Base-by-base conservation (phyloP, 2,329 filamentous ascomycete genomes). In the Xylariaceae sp. region DNA sequence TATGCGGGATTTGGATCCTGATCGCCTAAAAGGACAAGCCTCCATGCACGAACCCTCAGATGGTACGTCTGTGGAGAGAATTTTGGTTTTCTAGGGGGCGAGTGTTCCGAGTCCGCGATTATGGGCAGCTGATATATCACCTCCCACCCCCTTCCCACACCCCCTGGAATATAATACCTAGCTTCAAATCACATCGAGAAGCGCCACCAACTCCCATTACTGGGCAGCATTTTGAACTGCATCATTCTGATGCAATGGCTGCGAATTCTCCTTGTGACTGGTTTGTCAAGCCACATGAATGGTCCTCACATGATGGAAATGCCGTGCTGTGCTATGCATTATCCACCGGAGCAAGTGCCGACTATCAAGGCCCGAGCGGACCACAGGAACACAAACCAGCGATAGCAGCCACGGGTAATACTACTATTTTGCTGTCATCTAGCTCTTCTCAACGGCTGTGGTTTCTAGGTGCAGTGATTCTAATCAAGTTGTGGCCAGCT, bases 241-340 rank as follows among this genome's bases (percentile, higher is more conserved):
- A 37, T 37, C 32, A 16, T 37, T 16, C 32, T 12, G 32, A 37
- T 37, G 32, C 32, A 37, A 37, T 16, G 5, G 32, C 32, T 37
- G 12, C 14, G 5, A 10, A 3, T 12, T 37, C 14, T 37, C 32
- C 14, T 10, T 37, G 14, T 37, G 7, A 37, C 32, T 16, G 3
- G 32, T 10, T 37, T 37, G 14, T 16, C 32, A 18, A 40, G 23
- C 18, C 18, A 49, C 46, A 52, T 47, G 12, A 44, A 29, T 44
- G 10, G 14, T 16, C 18, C 32, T 56, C 53, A 61, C 52, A 58
- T 50, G 52, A 52, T 20, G 21, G 18, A 2, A 7, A 40, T 26
- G 21, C 20, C 29, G 46, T 23, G 29, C 19, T 18, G 20, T 32
- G 20, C 32, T 45, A 16, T 37, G 23, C 9, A 26, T 10, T 37